Evolutionary conservation across 2,329 filamentous ascomycete genomes (phyloP).

Genomic region (Alternaria hordeiaustralica): DNA sequence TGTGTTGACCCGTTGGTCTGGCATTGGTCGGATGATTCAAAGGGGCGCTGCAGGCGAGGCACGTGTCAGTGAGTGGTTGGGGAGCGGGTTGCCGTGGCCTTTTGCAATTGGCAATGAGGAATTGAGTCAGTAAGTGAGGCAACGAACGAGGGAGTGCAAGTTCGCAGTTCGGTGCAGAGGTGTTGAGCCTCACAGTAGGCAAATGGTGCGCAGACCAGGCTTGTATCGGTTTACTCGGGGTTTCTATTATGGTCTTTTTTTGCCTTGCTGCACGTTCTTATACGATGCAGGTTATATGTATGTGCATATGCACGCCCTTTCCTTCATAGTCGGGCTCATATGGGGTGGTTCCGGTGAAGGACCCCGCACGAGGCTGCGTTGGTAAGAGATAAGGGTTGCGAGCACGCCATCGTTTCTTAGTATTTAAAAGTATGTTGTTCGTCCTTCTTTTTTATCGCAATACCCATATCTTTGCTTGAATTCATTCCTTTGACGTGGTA

Average conservation of each 20-base stretch:
- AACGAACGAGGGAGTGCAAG: too few species aligned
- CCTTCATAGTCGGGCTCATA: background rate
- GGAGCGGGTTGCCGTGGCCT: background rate
- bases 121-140: too few species aligned
- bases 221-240: background rate
- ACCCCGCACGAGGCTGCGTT: constrained; percentile 10
- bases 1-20: constrained; percentile 5
- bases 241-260: background rate
- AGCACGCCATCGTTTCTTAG: background rate
- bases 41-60: constrained; percentile 8
- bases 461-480: too few species aligned
- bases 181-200: constrained; percentile 4
- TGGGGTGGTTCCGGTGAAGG: background rate
- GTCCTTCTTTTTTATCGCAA: too few species aligned
- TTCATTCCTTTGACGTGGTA: too few species aligned
- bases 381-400: background rate
- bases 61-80: constrained; percentile 12
- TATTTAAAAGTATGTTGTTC: background rate
- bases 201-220: background rate
- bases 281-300: background rate
- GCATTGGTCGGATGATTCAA: constrained; percentile 14
- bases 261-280: background rate
- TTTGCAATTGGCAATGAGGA: background rate
- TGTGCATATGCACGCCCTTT: background rate
- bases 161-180: background rate